A percentile compares a stretch with the other conserved stretches of the same genome.
Evolutionary conservation across 176 grass and related monocot species (phyloP).

Genomic region (Avena atlantica): DNA sequence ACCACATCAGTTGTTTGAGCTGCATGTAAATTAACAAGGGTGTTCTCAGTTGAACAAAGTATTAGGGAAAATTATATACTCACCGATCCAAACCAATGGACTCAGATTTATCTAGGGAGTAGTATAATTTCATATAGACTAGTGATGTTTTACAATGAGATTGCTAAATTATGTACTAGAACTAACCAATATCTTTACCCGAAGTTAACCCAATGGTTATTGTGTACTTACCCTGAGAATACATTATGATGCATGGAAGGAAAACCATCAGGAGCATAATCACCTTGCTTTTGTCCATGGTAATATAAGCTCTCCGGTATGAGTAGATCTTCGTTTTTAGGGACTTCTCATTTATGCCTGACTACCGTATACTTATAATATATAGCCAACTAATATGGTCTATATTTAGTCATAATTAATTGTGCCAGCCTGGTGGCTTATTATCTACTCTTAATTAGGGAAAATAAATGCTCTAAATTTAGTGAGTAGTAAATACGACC

Average conservation of each 20-base stretch:
- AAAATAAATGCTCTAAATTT: background rate
- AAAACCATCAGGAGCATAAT: background rate
- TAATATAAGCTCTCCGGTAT: background rate
- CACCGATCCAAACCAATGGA: too few relatives aligned
- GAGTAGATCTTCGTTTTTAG: background rate
- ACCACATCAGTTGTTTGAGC: background rate
- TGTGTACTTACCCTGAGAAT: background rate
- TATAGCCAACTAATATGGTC: background rate
- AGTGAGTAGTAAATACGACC: background rate
- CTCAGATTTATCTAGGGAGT: background rate
- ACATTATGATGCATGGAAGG: background rate
- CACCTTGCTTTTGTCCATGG: background rate
- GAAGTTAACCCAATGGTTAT: background rate
- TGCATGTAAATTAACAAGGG: background rate
- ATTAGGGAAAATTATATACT: background rate
- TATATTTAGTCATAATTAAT: background rate
- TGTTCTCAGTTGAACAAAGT: background rate
- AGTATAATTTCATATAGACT: background rate
- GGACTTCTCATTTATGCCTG: background rate
- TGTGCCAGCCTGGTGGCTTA: background rate
- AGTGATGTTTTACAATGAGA: background rate
- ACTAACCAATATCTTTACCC: background rate
- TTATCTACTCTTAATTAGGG: background rate
- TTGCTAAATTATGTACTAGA: background rate
- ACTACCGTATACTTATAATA: background rate